Evolutionary conservation across 305 asterid species (phyloP).

Genomic region (Rubia tinctorum): DNA sequence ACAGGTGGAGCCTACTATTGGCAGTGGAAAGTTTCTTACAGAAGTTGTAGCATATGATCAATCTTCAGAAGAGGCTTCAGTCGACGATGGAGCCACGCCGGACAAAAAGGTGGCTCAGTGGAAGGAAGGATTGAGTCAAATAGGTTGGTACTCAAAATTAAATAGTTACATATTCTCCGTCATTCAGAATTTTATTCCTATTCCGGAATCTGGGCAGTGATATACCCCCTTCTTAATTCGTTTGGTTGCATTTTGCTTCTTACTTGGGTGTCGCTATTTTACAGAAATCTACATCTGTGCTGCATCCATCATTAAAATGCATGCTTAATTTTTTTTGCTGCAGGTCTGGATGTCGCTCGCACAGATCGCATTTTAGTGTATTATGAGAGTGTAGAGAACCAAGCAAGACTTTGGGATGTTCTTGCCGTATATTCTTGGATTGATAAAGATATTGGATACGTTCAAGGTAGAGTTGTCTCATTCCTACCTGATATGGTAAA

Average conservation of each 20-base stretch:
- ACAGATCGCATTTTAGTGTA: slow-evolving; percentile 80
- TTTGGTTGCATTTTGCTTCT: not conserved
- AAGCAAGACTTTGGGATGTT: slow-evolving; percentile 82
- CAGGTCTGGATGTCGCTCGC: slow-evolving; percentile 93
- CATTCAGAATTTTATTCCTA: not conserved
- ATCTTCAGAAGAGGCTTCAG: slow-evolving; percentile 41
- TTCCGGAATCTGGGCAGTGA: not conserved
- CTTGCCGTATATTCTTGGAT: slow-evolving; percentile 91
- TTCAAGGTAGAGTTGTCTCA: slow-evolving; percentile 66
- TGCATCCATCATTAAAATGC: slow-evolving; percentile 20
- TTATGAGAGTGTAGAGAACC: slow-evolving; percentile 82
- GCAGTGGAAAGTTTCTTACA: slow-evolving; percentile 79
- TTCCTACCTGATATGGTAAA: slow-evolving; percentile 19
- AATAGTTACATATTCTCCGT: slow-evolving; percentile 15
- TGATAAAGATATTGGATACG: slow-evolving; percentile 94
- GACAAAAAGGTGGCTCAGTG: slow-evolving; percentile 67
- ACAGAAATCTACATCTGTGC: not conserved
- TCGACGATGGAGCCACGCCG: slow-evolving; percentile 20
- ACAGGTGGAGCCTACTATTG: slow-evolving; percentile 63
- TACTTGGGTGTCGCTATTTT: not conserved
- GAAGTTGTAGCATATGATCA: slow-evolving; percentile 55
- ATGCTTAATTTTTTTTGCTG: slow-evolving; percentile 23
- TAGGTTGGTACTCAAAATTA: slow-evolving; percentile 54
- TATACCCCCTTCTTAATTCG: not conserved
- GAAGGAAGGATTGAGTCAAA: slow-evolving; percentile 76